phyloP scores from a whole-genome alignment of 2,329 filamentous ascomycete species.

The Pseudocercospora fijiensis region DNA sequence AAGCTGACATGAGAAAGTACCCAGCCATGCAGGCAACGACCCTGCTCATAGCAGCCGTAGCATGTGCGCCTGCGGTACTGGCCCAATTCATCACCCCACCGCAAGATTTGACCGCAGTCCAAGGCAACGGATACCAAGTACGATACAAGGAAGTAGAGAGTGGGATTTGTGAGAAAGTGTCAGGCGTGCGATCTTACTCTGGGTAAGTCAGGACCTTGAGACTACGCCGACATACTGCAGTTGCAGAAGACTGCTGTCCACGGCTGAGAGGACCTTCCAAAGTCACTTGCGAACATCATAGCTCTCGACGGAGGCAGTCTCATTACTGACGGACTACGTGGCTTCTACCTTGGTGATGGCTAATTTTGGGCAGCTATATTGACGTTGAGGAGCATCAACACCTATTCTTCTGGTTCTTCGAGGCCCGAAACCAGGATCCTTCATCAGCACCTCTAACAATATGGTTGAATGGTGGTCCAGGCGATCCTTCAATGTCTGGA shows the following conservation, averaged over 20 bases:
- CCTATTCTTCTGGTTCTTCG: constrained; percentile 58
- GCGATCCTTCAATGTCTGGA: constrained; percentile 57
- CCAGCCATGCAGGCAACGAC: neutral
- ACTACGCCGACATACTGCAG: constrained; percentile 45
- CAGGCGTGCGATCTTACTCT: constrained; percentile 56
- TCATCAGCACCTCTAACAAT: constrained; percentile 57
- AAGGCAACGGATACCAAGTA: constrained; percentile 51
- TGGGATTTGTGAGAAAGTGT: constrained; percentile 58
- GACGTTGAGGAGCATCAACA: constrained; percentile 53
- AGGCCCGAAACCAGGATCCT: constrained; percentile 54
- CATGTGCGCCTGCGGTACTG: neutral
- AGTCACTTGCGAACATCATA: neutral
- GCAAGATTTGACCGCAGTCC: constrained; percentile 45
- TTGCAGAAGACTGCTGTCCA: neutral
- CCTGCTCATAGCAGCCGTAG: neutral
- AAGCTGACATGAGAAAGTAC: neutral
- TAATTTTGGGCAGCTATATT: constrained; percentile 34
- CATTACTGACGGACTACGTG: neutral
- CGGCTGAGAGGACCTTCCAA: neutral
- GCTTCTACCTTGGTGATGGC: constrained; percentile 48
- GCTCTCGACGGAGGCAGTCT: neutral
- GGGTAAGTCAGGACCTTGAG: constrained; percentile 44
- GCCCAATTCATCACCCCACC: constrained; percentile 49
- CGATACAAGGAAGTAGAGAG: constrained; percentile 59
- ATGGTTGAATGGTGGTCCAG: constrained; percentile 62